Percentiles rank a stretch among this genome's conserved stretches.
phyloP scores from a whole-genome alignment of 176 grass and related monocot species.

The Phragmites australis region DNA sequence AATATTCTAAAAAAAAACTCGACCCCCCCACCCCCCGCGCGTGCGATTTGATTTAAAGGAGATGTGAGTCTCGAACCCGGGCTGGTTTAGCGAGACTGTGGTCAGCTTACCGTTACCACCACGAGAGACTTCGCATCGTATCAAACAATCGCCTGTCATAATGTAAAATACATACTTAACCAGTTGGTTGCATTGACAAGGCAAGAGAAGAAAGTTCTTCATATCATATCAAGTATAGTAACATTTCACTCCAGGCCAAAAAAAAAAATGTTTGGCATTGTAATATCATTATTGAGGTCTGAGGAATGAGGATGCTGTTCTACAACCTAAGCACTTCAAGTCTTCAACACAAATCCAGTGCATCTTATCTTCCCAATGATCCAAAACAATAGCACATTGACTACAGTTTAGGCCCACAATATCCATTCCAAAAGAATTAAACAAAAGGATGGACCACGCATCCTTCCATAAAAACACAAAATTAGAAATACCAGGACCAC shows the following conservation, averaged over 20 bases:
- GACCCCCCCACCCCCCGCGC: too few species aligned
- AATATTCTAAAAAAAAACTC: too few species aligned
- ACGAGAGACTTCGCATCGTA: too few species aligned
- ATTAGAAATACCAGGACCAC: constrained; percentile 47
- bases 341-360: neutral
- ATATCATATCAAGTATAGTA: neutral
- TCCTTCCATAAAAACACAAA: constrained; percentile 26
- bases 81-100: too few species aligned
- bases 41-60: too few species aligned
- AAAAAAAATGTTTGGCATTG: constrained; percentile 17
- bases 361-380: constrained; percentile 26
- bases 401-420: constrained; percentile 33
- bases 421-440: constrained; percentile 45
- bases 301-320: neutral
- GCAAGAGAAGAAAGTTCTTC: neutral
- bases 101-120: too few species aligned
- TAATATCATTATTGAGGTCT: neutral
- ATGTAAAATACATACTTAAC: neutral
- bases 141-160: neutral
- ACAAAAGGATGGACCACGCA: constrained; percentile 40
- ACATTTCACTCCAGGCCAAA: neutral
- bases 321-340: neutral
- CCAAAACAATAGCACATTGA: constrained; percentile 42
- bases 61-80: too few species aligned
- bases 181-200: neutral